phyloP scores from a whole-genome alignment of 768 basidiomycete species.

The Pleurotus citrinopileatus region DNA sequence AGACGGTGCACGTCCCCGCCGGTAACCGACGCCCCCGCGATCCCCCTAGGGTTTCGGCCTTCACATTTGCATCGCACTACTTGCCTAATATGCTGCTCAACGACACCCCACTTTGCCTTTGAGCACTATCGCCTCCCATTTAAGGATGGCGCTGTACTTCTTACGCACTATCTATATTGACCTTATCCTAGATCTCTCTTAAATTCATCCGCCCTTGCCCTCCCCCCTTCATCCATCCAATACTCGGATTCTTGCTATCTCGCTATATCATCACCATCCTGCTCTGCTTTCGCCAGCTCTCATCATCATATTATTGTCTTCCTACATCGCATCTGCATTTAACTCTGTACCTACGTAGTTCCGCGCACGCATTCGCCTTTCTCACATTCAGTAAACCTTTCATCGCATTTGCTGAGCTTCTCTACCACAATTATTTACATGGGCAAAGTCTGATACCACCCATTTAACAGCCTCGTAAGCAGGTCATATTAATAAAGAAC shows the following conservation, averaged over 20 bases:
- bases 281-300: slow-evolving; percentile 3
- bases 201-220: not conserved
- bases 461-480: not conserved
- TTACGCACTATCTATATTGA: not conserved
- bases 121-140: too few relatives aligned
- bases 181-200: not conserved
- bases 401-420: not conserved
- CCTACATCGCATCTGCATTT: slow-evolving; percentile 1
- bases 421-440: not conserved
- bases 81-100: not conserved
- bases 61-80: slow-evolving; percentile 8
- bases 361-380: not conserved
- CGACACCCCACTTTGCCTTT: not conserved
- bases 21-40: slow-evolving; percentile 18
- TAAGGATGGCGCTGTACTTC: not conserved
- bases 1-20: slow-evolving; percentile 38
- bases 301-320: not conserved
- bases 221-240: not conserved
- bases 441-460: not conserved
- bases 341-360: not conserved
- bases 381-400: too few relatives aligned
- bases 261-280: not conserved
- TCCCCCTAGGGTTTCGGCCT: slow-evolving; percentile 2
- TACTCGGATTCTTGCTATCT: slow-evolving; percentile 2
- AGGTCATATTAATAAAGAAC: not conserved